Conservation (phyloP, 2,329 filamentous ascomycete genomes). For the Monosporascus sp. region DNA sequence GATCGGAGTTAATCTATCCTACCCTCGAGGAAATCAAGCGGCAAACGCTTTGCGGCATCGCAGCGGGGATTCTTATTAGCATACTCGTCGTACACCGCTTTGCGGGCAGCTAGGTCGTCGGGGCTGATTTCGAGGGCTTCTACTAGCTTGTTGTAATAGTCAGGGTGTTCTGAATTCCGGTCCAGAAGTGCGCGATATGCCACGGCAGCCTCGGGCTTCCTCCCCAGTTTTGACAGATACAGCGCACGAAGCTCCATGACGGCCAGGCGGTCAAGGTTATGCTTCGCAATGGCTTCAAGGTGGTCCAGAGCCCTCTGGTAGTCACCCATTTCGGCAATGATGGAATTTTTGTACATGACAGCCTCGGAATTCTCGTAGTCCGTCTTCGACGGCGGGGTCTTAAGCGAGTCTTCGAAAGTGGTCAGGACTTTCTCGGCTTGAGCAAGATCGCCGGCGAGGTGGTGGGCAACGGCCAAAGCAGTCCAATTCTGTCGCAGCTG, state of each 20-base stretch:
- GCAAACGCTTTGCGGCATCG: slow-evolving; percentile 80
- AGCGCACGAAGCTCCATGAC: slow-evolving; percentile 81
- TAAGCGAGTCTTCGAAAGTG: slow-evolving; percentile 90
- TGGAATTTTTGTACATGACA: slow-evolving; percentile 86
- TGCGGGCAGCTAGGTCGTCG: slow-evolving; percentile 57
- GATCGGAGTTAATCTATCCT: slow-evolving; percentile 12
- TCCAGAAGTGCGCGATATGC: slow-evolving; percentile 78
- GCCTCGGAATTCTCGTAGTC: slow-evolving; percentile 95
- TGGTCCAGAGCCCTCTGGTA: slow-evolving; percentile 79
- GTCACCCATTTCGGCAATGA: slow-evolving; percentile 88
- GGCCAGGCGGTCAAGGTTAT: slow-evolving; percentile 75
- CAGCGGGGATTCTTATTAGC: slow-evolving; percentile 74
- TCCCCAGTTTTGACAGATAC: slow-evolving; percentile 73
- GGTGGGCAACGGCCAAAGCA: slow-evolving; percentile 88
- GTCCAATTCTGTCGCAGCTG: slow-evolving; percentile 92
- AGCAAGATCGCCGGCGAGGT: slow-evolving; percentile 76
- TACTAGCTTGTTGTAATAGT: slow-evolving; percentile 77
- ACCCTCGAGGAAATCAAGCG: slow-evolving; percentile 82
- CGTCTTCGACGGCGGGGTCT: slow-evolving; percentile 66
- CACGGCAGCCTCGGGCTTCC: slow-evolving; percentile 72
- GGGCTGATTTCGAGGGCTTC: slow-evolving; percentile 58
- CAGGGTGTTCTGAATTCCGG: slow-evolving; percentile 80
- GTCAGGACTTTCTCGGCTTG: slow-evolving; percentile 88
- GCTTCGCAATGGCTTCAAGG: slow-evolving; percentile 69
- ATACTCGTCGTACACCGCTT: slow-evolving; percentile 76